Conservation (phyloP, 2,329 filamentous ascomycete genomes). For the Onygenales sp. region DNA sequence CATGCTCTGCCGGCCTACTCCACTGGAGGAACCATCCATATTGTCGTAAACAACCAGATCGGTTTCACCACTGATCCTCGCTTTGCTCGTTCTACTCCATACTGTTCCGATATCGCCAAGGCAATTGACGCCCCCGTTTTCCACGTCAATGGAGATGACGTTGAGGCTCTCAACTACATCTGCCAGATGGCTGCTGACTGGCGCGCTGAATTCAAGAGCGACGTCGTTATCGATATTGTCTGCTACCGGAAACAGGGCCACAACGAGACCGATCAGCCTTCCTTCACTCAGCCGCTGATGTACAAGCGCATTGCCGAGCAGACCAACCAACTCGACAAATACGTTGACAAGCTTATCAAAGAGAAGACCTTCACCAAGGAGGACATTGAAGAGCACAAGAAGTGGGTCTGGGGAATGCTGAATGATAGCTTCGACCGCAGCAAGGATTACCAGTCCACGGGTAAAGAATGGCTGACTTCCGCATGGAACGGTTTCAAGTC, state of each 20-base stretch:
- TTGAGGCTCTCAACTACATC: slow-evolving; percentile 96
- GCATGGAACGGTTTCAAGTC: slow-evolving; percentile 99
- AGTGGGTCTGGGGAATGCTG: slow-evolving; percentile 99
- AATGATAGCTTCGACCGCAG: slow-evolving; percentile 96
- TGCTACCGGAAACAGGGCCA: slow-evolving; percentile 99
- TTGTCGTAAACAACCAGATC: slow-evolving; percentile 99
- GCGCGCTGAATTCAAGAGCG: slow-evolving; percentile 97
- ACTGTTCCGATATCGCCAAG: slow-evolving; percentile 99
- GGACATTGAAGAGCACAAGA: slow-evolving; percentile 97
- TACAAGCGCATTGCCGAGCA: slow-evolving; percentile 94
- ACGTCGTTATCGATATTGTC: slow-evolving; percentile 95
- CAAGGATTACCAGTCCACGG: slow-evolving; percentile 92
- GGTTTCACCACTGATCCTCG: slow-evolving; percentile 98
- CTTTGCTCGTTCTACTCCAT: slow-evolving; percentile 92
- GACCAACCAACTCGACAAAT: slow-evolving; percentile 77
- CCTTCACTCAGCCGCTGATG: slow-evolving; percentile 99
- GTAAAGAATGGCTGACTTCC: slow-evolving; percentile 97
- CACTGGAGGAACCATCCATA: slow-evolving; percentile 91
- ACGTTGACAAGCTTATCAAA: slow-evolving; percentile 79
- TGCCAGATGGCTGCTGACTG: slow-evolving; percentile 95
- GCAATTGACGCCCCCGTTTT: slow-evolving; percentile 97
- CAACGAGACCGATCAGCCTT: slow-evolving; percentile 99
- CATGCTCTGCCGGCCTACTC: slow-evolving; percentile 92
- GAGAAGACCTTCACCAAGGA: slow-evolving; percentile 92
- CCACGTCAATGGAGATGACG: slow-evolving; percentile 98